Conservation (phyloP, 257 asterid genomes). For the Pogostemon cablin region DNA sequence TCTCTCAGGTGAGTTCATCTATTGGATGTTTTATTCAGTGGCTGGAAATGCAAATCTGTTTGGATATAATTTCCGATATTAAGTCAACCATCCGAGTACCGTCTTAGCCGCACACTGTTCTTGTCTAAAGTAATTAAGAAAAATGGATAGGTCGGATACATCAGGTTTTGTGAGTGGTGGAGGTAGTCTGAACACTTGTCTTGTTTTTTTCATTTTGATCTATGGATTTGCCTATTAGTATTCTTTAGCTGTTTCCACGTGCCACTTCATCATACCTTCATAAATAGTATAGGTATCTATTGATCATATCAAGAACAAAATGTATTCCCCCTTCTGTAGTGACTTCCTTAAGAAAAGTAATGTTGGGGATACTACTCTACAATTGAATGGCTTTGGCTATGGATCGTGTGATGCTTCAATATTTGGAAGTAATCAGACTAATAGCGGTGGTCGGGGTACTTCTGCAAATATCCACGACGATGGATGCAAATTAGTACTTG, state of each 20-base stretch:
- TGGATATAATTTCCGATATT: conserved; percentile 11
- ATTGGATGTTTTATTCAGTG: conserved; percentile 26
- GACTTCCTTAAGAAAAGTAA: conserved; percentile 41
- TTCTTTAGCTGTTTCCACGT: conserved; percentile 27
- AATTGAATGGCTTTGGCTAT: conserved; percentile 73
- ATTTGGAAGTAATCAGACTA: conserved; percentile 44
- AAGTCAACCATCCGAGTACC: conserved; percentile 28
- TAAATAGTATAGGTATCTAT: conserved; percentile 31
- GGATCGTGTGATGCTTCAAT: conserved; percentile 46
- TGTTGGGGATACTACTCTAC: conserved; percentile 66
- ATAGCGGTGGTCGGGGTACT: conserved; percentile 34
- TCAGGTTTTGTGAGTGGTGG: conserved; percentile 94
- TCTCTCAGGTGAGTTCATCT: conserved; percentile 46
- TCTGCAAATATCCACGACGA: conserved; percentile 56
- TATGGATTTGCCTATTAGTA: conserved; percentile 38
- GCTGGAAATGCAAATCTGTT: conserved; percentile 26
- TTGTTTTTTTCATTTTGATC: conserved; percentile 44
- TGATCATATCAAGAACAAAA: conserved; percentile 40
- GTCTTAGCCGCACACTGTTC: conserved; percentile 23
- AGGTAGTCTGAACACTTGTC: conserved; percentile 43
- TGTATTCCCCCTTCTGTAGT: conserved; percentile 46
- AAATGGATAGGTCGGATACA: conserved; percentile 83
- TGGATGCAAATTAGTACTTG: conserved; percentile 86
- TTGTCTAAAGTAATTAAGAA: conserved; percentile 32
- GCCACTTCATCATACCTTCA: conserved; percentile 25